These are phyloP conservation scores for Suhomyces pyralidae DNA, from an alignment of 805 yeast species.

Conservation along the genomic window DNA sequence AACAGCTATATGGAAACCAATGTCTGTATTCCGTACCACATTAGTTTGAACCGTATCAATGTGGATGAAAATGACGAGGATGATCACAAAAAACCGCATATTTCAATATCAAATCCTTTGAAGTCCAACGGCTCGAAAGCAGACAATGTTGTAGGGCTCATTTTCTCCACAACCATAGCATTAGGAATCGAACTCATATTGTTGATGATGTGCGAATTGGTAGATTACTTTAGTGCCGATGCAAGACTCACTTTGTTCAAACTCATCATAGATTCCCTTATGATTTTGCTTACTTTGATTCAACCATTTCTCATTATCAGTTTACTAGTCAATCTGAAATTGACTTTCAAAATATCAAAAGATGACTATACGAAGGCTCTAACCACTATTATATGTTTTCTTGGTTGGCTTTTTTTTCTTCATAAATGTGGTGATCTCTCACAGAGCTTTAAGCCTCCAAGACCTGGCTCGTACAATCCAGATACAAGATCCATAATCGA, in stretches of 20 bases:
- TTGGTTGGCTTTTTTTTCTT: conserved; percentile 33
- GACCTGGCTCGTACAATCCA: conserved; percentile 6
- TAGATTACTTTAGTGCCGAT: conserved; percentile 18
- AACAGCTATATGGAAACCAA: conserved; percentile 19
- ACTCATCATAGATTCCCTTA: conserved; percentile 35
- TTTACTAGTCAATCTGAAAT: conserved; percentile 26
- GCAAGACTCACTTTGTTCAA: conserved; percentile 35
- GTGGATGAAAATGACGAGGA: conserved; percentile 14
- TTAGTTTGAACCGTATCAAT: conserved; percentile 13
- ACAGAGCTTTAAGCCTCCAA: conserved; percentile 19
- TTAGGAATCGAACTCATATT: conserved; percentile 31
- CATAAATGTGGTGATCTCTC: conserved; percentile 34
- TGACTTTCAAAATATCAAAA: conserved; percentile 15
- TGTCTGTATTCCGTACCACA: conserved; percentile 15
- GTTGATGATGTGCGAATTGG: conserved; percentile 37
- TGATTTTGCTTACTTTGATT: conserved; percentile 38
- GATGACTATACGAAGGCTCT: neutral
- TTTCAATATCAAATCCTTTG: neutral
- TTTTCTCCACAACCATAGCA: conserved; percentile 30
- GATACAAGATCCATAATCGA: conserved; percentile 30
- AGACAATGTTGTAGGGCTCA: conserved; percentile 15
- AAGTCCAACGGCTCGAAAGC: neutral
- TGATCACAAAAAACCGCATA: conserved; percentile 1
- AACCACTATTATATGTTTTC: conserved; percentile 11
- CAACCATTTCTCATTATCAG: conserved; percentile 42